Percentiles rank a stretch among this genome's conserved stretches.
Evolutionary conservation across 441 rosid species (phyloP).

Genomic region (Euphorbia celastroides): DNA sequence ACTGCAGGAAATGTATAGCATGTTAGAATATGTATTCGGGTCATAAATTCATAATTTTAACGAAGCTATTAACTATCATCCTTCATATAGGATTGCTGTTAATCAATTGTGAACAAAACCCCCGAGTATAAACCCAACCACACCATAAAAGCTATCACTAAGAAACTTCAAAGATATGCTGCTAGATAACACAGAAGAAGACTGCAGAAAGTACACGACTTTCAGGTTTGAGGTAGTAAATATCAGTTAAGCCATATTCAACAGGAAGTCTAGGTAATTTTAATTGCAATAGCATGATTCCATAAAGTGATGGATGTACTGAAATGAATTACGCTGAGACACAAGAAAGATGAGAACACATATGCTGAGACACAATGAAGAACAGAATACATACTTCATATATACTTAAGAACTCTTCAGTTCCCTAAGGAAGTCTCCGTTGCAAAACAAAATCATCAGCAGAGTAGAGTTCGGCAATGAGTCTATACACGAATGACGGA

Average conservation of each 20-base stretch:
- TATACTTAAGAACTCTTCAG: slow-evolving; percentile 9
- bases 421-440: slow-evolving; percentile 36
- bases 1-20: not conserved
- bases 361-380: no score
- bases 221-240: not conserved
- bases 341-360: not conserved
- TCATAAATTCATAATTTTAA: no score
- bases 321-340: not conserved
- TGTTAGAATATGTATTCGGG: no score
- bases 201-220: not conserved
- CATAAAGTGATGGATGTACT: not conserved
- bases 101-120: no score
- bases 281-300: not conserved
- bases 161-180: not conserved
- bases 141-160: not conserved
- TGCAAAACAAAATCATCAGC: slow-evolving; percentile 88
- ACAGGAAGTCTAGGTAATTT: not conserved
- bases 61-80: no score
- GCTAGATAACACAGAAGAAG: not conserved
- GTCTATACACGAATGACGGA: slow-evolving; percentile 94
- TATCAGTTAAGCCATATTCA: not conserved
- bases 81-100: no score
- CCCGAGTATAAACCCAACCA: no score
- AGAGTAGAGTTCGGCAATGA: slow-evolving; percentile 92
- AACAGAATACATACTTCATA: slow-evolving; percentile 14